Evolutionary conservation across 202 grass and related monocot genomes (phyloP), one percentile per base, ranked within the genome.

Genomic region (Elaeis oleifera): DNA sequence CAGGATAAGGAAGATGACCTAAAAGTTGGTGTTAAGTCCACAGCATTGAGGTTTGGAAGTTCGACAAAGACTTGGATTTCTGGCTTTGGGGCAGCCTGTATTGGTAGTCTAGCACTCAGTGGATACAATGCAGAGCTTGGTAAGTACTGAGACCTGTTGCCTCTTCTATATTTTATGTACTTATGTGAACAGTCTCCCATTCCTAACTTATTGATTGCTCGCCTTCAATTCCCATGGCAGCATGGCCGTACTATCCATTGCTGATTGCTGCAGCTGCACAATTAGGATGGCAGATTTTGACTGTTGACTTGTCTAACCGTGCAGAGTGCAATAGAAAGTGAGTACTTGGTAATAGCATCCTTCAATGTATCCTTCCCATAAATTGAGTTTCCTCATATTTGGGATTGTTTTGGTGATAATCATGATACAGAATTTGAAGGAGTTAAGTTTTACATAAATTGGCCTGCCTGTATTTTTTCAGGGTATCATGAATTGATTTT

Each of bases 1-100:
- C 54, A 95, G 90, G 86, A 95, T 61, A 95, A 95, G 70, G 80
- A 95, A 65, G 90, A 90, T 55, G 90, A 95, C 62, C 70, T 87
- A 5, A 95, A 82, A 80, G 76, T 90, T 24, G 86, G 90, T 59
- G 86, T 95, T 26, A 88, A 85, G 75, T 95, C 86, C 26, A 95
- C 86, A 53, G 83, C 90, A 51, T 69, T 95, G 62, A 87, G 90
- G 50, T 85, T 90, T 73, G 83, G 83, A 64, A 78, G 78, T 82
- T 81, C 59, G 16, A 95, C 90, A 3, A 85, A 95, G 31, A 74
- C 75, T 49, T 95, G 90, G 90, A 82, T 80, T 48, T 78, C 80
- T 60, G 83, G 69, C 29, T 95, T 95, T 61, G 86, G 83, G 70
- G 66, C 60, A 7, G 81, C 78, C 49, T 90, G 78, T 55, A 67